phyloP scores from a whole-genome alignment of 73 alveolate species.

The Blepharisma japonicum region DNA sequence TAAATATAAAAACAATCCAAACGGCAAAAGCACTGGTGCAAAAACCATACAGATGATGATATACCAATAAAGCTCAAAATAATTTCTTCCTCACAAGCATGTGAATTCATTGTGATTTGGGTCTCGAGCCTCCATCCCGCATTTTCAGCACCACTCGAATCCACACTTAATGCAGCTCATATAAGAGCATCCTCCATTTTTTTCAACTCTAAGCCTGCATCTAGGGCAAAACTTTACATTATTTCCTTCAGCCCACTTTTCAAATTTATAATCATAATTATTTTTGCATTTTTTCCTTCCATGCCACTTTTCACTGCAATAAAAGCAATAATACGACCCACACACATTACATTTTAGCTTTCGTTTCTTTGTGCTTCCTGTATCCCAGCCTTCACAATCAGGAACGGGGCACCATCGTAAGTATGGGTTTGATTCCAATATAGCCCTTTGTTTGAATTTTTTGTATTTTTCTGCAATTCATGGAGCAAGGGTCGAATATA shows the following conservation, averaged over 20 bases:
- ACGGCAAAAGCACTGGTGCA: not conserved
- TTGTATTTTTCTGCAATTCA: conserved; percentile 28
- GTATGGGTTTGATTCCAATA: conserved; percentile 34
- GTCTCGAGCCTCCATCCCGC: conserved; percentile 16
- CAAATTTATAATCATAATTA: not conserved
- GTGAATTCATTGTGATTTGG: not conserved
- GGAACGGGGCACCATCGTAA: conserved; percentile 24
- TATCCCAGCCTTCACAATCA: conserved; percentile 14
- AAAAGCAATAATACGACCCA: not conserved
- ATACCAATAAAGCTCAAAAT: not conserved
- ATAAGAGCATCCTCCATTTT: conserved; percentile 48
- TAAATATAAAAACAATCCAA: not conserved
- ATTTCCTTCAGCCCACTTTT: not conserved
- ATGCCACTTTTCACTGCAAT: conserved; percentile 4
- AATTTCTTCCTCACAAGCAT: not conserved
- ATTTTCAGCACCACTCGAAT: conserved; percentile 41
- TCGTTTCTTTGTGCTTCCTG: not conserved
- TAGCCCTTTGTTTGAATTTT: conserved; percentile 23
- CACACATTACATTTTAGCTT: not conserved
- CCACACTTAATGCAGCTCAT: conserved; percentile 43
- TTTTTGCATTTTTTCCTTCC: not conserved
- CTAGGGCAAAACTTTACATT: conserved; percentile 34
- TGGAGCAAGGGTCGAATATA: not conserved
- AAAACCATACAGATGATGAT: not conserved
- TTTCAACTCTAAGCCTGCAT: conserved; percentile 35